Percentiles rank a stretch among this genome's conserved stretches.
Conservation (phyloP, 2,329 filamentous ascomycete genomes). For the Xylaria sp. region DNA sequence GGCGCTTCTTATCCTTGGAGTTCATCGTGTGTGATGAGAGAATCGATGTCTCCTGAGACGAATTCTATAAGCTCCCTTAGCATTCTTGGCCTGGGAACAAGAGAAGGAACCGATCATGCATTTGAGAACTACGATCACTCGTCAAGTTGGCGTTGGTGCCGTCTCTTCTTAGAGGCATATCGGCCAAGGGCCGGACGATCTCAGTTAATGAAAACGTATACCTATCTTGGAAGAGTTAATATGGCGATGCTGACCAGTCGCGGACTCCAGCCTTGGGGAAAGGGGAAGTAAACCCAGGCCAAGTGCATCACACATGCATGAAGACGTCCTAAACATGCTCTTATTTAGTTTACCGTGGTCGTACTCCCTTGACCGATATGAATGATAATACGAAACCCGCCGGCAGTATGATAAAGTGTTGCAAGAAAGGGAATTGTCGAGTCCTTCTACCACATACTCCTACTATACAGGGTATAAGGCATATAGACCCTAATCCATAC, state of each 20-base stretch:
- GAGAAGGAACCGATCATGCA: background rate
- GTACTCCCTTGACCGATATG: background rate
- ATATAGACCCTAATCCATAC: background rate
- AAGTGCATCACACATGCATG: background rate
- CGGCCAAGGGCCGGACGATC: background rate
- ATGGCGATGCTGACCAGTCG: background rate
- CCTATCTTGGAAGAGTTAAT: background rate
- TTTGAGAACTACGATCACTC: background rate
- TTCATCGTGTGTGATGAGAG: background rate
- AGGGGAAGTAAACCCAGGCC: background rate
- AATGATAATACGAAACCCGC: background rate
- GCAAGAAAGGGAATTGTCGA: background rate
- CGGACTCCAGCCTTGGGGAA: too few relatives aligned
- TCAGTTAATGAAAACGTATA: background rate
- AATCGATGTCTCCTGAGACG: background rate
- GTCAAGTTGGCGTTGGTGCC: background rate
- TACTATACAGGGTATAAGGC: background rate
- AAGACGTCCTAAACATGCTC: background rate
- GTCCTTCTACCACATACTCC: background rate
- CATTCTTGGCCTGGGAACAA: background rate
- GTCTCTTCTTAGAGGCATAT: background rate
- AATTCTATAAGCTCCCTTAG: background rate
- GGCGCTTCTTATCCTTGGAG: background rate
- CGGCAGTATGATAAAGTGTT: background rate
- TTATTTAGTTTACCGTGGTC: background rate